A percentile compares a stretch with the other conserved stretches of the same genome.
These are phyloP conservation scores for Gamsiella multidivaricata DNA, from an alignment of 192 early-diverging fungal genomes.

Conservation along the genomic window DNA sequence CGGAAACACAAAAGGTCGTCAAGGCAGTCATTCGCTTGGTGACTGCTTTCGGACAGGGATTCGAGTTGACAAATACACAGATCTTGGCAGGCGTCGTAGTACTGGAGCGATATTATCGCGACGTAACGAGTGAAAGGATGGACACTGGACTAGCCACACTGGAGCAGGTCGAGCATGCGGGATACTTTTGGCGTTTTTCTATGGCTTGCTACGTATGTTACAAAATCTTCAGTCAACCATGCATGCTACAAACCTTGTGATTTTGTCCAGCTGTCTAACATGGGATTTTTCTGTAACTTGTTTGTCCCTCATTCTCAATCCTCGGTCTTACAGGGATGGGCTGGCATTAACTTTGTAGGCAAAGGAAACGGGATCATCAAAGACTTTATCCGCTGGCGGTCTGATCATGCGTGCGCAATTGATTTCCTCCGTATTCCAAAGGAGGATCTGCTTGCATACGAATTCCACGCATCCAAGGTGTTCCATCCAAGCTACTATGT, in stretches of 20 bases:
- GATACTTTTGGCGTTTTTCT: conserved; percentile 61
- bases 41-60: conserved; percentile 72
- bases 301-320: neutral
- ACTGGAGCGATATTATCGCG: conserved; percentile 71
- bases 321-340: conserved; percentile 62
- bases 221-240: neutral
- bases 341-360: conserved; percentile 78
- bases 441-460: conserved; percentile 75
- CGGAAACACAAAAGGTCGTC: conserved; percentile 61
- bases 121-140: conserved; percentile 55
- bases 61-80: conserved; percentile 74
- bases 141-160: conserved; percentile 56
- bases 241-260: too few relatives aligned
- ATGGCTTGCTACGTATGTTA: conserved; percentile 60
- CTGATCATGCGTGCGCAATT: conserved; percentile 71
- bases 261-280: neutral
- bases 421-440: conserved; percentile 70
- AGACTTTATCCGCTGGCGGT: conserved; percentile 72
- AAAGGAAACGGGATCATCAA: conserved; percentile 72
- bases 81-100: conserved; percentile 72
- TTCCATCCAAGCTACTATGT: conserved; percentile 81
- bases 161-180: conserved; percentile 52
- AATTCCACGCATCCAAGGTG: conserved; percentile 71
- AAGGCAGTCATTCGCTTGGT: conserved; percentile 61
- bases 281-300: too few relatives aligned